Evolutionary conservation across 306 rosid species (phyloP).

Genomic region (Rosa rugosa): DNA sequence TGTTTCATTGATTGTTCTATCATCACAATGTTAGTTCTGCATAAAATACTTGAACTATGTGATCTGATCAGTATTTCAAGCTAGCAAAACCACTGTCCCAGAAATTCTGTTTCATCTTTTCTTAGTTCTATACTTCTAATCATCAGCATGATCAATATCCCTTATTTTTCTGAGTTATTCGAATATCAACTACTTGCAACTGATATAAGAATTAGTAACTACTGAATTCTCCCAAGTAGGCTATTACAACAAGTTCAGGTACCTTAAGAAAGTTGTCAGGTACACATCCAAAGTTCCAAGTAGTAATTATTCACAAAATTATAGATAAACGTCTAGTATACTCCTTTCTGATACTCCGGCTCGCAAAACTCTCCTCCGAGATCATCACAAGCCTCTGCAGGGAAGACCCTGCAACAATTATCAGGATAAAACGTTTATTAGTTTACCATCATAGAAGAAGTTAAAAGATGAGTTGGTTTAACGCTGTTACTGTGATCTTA

Average conservation of each 20-base stretch:
- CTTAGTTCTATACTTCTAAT: neutral
- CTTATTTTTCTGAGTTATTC: neutral
- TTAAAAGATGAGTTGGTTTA: neutral
- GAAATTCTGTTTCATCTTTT: neutral
- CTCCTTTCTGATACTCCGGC: slow-evolving; percentile 70
- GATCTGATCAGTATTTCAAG: neutral
- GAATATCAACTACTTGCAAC: neutral
- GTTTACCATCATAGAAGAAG: neutral
- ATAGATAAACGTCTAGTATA: slow-evolving; percentile 34
- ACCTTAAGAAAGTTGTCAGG: neutral
- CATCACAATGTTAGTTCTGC: neutral
- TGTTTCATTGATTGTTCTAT: neutral
- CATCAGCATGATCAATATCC: neutral
- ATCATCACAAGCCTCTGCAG: slow-evolving; percentile 91
- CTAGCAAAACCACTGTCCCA: no score
- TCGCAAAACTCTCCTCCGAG: slow-evolving; percentile 89
- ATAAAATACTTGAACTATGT: neutral
- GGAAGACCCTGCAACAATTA: slow-evolving; percentile 62
- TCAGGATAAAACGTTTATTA: neutral
- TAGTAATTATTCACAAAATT: slow-evolving; percentile 6
- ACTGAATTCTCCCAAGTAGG: slow-evolving; percentile 1
- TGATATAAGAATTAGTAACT: neutral
- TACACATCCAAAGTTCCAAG: slow-evolving; percentile 6
- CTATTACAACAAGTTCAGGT: neutral
- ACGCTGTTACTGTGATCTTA: slow-evolving; percentile 17